A percentile compares a stretch with the other conserved stretches of the same genome.
Evolutionary conservation across 768 basidiomycete genomes (phyloP).

Genomic region (Rhodotorula toruloides): DNA sequence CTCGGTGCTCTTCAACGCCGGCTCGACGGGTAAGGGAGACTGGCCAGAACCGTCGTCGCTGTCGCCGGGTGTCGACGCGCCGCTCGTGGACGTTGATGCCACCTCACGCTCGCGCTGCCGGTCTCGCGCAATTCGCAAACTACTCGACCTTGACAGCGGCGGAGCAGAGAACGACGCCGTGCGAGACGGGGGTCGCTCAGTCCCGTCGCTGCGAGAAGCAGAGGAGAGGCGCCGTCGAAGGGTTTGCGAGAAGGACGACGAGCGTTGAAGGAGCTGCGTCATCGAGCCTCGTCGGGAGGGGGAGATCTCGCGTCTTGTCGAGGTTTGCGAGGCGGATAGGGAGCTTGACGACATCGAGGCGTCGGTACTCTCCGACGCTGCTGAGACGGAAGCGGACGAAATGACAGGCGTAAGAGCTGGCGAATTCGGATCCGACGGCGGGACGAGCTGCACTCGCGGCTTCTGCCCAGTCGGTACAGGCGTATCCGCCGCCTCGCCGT

Average conservation of each 20-base stretch:
- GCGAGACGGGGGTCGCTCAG: background rate
- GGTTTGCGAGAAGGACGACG: constrained; percentile 3
- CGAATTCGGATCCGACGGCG: background rate
- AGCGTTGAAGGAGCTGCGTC: constrained; percentile 3
- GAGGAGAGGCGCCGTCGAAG: constrained; percentile 3
- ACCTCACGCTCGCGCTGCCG: constrained; percentile 5
- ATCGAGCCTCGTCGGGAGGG: background rate
- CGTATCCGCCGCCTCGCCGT: background rate
- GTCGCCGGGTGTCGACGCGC: background rate
- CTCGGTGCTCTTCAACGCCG: background rate
- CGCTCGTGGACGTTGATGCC: background rate
- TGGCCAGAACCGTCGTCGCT: background rate
- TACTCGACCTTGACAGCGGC: background rate
- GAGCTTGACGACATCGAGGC: background rate
- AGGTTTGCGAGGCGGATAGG: background rate
- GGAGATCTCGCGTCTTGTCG: background rate
- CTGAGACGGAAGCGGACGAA: background rate
- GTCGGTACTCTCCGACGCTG: no score
- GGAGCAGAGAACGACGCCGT: background rate
- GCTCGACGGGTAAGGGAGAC: background rate
- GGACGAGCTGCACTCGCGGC: background rate
- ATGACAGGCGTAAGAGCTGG: background rate
- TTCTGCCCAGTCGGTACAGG: no score
- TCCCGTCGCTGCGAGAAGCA: background rate
- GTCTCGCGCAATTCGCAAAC: constrained; percentile 14